phyloP scores from a whole-genome alignment of 208 protist species.

The Leishmania major region DNA sequence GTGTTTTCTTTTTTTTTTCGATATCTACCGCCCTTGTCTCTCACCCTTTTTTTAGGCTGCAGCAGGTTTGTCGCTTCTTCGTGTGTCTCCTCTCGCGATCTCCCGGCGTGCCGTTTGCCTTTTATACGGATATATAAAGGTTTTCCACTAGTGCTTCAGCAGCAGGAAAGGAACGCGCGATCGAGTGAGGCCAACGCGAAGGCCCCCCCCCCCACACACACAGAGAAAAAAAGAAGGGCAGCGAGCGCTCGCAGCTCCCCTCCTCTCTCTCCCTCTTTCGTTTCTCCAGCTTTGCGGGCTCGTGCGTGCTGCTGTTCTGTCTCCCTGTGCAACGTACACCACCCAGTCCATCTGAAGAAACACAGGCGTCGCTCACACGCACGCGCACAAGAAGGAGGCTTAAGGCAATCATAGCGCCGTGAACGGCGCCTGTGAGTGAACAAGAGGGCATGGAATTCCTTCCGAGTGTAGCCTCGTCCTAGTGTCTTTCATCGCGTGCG shows the following conservation, averaged over 20 bases:
- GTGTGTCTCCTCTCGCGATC: background rate
- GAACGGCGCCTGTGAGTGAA: background rate
- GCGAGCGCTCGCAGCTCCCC: background rate
- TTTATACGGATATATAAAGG: no score
- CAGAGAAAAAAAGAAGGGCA: background rate
- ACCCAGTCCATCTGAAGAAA: background rate
- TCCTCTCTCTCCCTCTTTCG: background rate
- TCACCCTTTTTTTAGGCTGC: background rate
- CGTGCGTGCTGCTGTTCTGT: background rate
- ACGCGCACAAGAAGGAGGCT: background rate
- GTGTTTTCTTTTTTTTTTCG: background rate
- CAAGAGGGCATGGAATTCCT: background rate
- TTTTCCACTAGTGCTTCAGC: background rate
- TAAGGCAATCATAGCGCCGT: background rate
- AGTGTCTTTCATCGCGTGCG: background rate
- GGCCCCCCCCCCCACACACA: background rate
- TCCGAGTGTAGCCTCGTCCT: background rate
- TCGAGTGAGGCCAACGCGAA: background rate
- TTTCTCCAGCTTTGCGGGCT: background rate
- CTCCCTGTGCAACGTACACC: background rate
- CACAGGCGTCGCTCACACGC: background rate
- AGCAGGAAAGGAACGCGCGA: background rate
- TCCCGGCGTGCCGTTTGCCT: background rate
- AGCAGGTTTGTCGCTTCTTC: background rate
- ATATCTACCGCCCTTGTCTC: background rate